Evolutionary conservation across 2,329 filamentous ascomycete species (phyloP).

Genomic region (Tolypocladium pustulatum): DNA sequence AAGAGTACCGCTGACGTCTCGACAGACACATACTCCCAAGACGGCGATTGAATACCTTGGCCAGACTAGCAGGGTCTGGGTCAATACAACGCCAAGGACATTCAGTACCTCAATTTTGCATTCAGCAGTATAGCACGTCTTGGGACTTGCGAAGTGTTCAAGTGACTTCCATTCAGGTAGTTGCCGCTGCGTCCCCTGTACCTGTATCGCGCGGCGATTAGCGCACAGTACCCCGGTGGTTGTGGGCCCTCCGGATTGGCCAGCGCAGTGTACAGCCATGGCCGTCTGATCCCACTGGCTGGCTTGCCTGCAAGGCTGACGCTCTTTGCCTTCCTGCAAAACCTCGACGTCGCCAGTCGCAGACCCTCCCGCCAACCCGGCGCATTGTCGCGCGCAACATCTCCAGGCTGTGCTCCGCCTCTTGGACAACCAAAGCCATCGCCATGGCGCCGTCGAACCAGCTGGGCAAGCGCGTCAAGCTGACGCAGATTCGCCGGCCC

Average conservation of each 20-base stretch:
- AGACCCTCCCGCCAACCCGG: not conserved
- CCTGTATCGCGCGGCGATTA: not conserved
- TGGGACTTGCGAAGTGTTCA: not conserved
- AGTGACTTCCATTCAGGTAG: not conserved
- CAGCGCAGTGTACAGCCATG: not conserved
- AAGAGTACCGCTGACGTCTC: not conserved
- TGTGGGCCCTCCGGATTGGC: not conserved
- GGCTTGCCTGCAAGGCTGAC: not conserved
- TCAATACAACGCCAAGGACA: not conserved
- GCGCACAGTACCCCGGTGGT: not conserved
- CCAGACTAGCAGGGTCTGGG: not conserved
- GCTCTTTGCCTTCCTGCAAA: not conserved
- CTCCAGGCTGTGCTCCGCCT: not conserved
- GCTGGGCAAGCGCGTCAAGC: slow-evolving; percentile 53
- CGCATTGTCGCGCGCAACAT: not conserved
- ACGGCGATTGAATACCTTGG: no score
- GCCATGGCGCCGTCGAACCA: slow-evolving; percentile 49
- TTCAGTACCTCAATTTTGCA: no score
- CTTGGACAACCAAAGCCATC: not conserved
- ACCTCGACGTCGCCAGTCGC: not conserved
- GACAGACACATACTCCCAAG: not conserved
- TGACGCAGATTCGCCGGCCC: slow-evolving; percentile 52
- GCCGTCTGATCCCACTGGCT: not conserved
- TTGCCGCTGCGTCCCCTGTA: not conserved
- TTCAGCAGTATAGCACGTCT: not conserved